A percentile compares a stretch with the other conserved stretches of the same genome.
phyloP scores from a whole-genome alignment of 2,329 filamentous ascomycete species.

The Colletotrichum lindemuthianum region DNA sequence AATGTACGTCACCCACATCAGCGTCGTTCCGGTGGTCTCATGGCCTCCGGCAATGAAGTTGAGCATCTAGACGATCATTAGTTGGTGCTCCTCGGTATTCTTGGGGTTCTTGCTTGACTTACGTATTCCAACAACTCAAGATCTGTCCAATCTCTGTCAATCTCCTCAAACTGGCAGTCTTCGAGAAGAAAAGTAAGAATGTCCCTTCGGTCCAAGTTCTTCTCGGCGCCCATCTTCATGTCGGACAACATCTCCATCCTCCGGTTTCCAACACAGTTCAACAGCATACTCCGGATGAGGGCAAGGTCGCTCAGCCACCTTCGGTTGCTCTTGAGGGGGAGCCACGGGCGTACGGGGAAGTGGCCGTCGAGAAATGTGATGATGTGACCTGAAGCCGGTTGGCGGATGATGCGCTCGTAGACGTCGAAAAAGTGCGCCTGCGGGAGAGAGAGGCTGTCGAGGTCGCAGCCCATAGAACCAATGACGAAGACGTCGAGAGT shows the following conservation, averaged over 20 bases:
- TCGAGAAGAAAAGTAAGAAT: conserved; percentile 43
- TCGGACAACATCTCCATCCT: conserved; percentile 39
- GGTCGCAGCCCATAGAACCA: conserved; percentile 46
- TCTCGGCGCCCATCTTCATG: conserved; percentile 36
- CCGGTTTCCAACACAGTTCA: conserved; percentile 41
- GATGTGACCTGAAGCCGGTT: conserved; percentile 40
- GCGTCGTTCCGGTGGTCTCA: conserved; percentile 34
- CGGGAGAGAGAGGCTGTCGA: conserved; percentile 41
- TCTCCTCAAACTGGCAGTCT: conserved; percentile 34
- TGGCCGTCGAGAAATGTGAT: conserved; percentile 46
- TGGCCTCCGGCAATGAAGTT: conserved; percentile 40
- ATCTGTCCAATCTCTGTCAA: conserved; percentile 37
- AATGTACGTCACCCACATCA: conserved; percentile 33
- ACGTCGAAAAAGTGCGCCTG: conserved; percentile 43
- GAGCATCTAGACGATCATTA: conserved; percentile 34
- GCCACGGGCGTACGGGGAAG: conserved; percentile 45
- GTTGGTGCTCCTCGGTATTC: too few relatives aligned
- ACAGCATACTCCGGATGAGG: conserved; percentile 47
- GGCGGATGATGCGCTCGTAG: conserved; percentile 46
- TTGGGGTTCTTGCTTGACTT: conserved; percentile 9
- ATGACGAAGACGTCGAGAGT: conserved; percentile 49
- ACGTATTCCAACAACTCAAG: conserved; percentile 41
- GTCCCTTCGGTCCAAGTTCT: conserved; percentile 36
- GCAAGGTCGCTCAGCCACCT: conserved; percentile 47
- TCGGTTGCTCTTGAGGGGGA: conserved; percentile 52